phyloP scores from a whole-genome alignment of 192 early-diverging fungal species.

The Allomyces arbusculus region DNA sequence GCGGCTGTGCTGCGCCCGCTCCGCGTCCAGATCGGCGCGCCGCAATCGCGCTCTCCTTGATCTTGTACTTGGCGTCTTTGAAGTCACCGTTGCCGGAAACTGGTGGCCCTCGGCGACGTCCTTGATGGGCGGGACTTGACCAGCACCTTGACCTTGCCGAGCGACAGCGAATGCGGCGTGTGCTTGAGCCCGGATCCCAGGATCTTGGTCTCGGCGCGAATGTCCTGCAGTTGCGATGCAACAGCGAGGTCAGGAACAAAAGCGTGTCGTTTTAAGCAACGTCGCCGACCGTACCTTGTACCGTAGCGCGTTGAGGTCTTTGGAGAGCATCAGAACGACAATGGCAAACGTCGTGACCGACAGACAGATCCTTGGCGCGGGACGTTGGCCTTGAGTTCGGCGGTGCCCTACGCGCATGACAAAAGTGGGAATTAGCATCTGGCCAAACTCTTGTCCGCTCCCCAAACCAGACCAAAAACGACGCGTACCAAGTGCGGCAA shows the following conservation, averaged over 20 bases:
- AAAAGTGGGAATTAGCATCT: not conserved
- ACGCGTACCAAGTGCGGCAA: conserved; percentile 45
- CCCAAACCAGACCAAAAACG: not conserved
- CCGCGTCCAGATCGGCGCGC: conserved; percentile 42
- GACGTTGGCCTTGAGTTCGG: conserved; percentile 69
- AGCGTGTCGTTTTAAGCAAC: too few species aligned
- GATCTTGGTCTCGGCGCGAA: conserved; percentile 50
- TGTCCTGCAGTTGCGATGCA: conserved; percentile 15
- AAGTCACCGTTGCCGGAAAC: conserved; percentile 52
- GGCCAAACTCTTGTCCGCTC: not conserved
- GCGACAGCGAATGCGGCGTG: conserved; percentile 72
- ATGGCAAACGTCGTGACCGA: conserved; percentile 57
- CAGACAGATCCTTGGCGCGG: conserved; percentile 53
- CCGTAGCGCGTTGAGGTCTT: conserved; percentile 21
- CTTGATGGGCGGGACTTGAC: conserved; percentile 53
- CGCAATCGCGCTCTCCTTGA: conserved; percentile 62
- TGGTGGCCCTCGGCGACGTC: conserved; percentile 35
- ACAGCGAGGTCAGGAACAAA: too few species aligned
- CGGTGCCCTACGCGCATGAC: conserved; percentile 31
- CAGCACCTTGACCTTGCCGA: conserved; percentile 76
- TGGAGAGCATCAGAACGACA: conserved; percentile 55
- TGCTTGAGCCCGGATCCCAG: conserved; percentile 54
- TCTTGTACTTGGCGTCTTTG: conserved; percentile 50
- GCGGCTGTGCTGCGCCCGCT: conserved; percentile 72
- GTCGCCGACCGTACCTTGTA: conserved; percentile 16